phyloP scores from a whole-genome alignment of 2,329 filamentous ascomycete species.

The Pseudogymnoascus sp. region DNA sequence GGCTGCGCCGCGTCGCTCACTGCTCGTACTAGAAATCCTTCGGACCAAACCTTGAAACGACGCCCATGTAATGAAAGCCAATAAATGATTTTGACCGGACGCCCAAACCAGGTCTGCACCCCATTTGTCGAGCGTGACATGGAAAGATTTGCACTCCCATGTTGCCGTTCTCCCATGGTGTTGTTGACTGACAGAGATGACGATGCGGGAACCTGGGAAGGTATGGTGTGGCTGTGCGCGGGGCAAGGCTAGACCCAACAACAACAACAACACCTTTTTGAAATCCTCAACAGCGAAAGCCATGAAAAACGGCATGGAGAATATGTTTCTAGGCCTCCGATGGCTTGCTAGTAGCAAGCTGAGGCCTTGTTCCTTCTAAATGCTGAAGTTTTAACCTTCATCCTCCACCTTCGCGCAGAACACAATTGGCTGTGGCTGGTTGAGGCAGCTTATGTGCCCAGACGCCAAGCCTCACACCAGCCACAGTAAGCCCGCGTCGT shows the following conservation, averaged over 20 bases:
- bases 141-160: not conserved
- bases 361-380: not conserved
- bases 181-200: not conserved
- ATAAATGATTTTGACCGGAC: not conserved
- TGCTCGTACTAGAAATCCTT: not conserved
- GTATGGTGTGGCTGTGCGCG: not conserved
- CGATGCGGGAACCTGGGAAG: not conserved
- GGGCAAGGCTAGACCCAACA: not conserved
- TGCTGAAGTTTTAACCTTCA: not conserved
- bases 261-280: not conserved
- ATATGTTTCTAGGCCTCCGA: not conserved
- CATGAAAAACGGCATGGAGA: not conserved
- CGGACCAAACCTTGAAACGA: not conserved
- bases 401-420: not conserved
- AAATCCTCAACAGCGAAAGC: not conserved
- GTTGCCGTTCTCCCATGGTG: not conserved
- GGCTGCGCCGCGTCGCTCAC: not conserved
- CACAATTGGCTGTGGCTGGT: not conserved
- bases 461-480: not conserved
- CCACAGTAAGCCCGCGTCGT: not conserved
- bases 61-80: not conserved
- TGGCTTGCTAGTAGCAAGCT: not conserved
- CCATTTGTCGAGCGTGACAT: not conserved
- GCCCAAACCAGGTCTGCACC: not conserved
- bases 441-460: not conserved